These are phyloP conservation scores for Cryptococcus amylolentus DNA, from an alignment of 1,284 basidiomycete genomes.

Conservation along the genomic window DNA sequence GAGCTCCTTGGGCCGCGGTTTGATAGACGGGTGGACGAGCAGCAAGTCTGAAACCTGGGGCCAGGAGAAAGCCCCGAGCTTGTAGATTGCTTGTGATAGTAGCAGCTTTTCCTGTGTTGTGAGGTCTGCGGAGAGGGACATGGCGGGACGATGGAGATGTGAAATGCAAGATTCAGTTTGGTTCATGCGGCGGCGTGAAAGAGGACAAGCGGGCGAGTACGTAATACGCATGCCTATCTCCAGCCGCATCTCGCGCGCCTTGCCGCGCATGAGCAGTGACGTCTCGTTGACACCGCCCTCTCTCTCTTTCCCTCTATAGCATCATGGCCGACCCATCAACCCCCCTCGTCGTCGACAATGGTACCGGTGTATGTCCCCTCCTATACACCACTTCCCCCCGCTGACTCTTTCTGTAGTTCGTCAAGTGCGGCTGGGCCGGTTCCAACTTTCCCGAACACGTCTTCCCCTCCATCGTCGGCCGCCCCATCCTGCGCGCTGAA, in stretches of 20 bases:
- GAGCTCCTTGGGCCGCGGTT: constrained; percentile 58
- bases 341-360: constrained; percentile 94
- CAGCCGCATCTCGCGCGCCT: too few relatives aligned
- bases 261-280: too few relatives aligned
- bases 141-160: background rate
- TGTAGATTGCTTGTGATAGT: constrained; percentile 78
- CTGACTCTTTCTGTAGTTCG: constrained; percentile 62
- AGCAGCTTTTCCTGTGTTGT: constrained; percentile 57
- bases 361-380: constrained; percentile 74
- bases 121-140: constrained; percentile 16
- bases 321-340: constrained; percentile 16
- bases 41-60: constrained; percentile 63
- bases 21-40: constrained; percentile 50
- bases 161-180: too few relatives aligned
- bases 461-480: constrained; percentile 93
- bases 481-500: constrained; percentile 95
- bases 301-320: background rate
- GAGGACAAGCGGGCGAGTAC: too few relatives aligned
- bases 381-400: background rate
- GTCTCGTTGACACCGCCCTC: too few relatives aligned
- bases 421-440: constrained; percentile 97
- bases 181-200: too few relatives aligned
- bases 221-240: too few relatives aligned
- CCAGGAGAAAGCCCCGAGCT: constrained; percentile 75
- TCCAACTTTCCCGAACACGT: constrained; percentile 93